A percentile compares a stretch with the other conserved stretches of the same genome.
Evolutionary conservation across 1,139 yeast genomes (phyloP).

Genomic region (Suhomyces terraborum): DNA sequence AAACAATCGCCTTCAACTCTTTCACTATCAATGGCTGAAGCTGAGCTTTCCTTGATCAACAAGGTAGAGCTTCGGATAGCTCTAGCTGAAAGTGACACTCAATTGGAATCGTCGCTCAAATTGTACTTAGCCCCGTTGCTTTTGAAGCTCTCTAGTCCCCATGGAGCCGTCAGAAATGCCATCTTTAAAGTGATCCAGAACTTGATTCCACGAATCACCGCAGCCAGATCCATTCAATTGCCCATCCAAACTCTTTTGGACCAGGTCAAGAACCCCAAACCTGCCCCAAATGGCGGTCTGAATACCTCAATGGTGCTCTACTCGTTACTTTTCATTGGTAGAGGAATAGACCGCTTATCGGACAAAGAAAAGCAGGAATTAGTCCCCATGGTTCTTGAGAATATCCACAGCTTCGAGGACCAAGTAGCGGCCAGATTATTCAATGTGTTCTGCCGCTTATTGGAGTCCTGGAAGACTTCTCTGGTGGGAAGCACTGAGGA

Average conservation of each 20-base stretch:
- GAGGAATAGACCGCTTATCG: conserved; percentile 58
- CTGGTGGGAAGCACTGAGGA: conserved; percentile 48
- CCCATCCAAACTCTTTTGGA: conserved; percentile 64
- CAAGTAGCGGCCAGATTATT: conserved; percentile 61
- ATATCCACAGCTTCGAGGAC: conserved; percentile 41
- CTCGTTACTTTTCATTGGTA: conserved; percentile 64
- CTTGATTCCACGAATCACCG: conserved; percentile 64
- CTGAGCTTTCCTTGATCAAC: conserved; percentile 61
- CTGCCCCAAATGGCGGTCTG: conserved; percentile 41
- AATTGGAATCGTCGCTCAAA: conserved; percentile 61
- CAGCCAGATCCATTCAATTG: conserved; percentile 54
- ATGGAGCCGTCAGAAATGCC: conserved; percentile 65
- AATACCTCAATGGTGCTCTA: conserved; percentile 60
- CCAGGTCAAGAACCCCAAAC: conserved; percentile 61
- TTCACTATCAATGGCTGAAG: conserved; percentile 37
- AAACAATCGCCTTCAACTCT: too few species aligned
- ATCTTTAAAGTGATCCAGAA: conserved; percentile 69
- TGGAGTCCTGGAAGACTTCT: conserved; percentile 54
- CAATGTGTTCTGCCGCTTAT: conserved; percentile 56
- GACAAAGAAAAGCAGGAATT: conserved; percentile 36
- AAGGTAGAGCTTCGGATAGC: conserved; percentile 86
- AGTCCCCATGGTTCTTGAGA: conserved; percentile 51
- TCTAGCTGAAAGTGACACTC: conserved; percentile 66
- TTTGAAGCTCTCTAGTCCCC: conserved; percentile 74
- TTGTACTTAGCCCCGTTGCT: conserved; percentile 76